phyloP scores from a whole-genome alignment of 2,329 filamentous ascomycete genomes.

The Ascochyta pisi region DNA sequence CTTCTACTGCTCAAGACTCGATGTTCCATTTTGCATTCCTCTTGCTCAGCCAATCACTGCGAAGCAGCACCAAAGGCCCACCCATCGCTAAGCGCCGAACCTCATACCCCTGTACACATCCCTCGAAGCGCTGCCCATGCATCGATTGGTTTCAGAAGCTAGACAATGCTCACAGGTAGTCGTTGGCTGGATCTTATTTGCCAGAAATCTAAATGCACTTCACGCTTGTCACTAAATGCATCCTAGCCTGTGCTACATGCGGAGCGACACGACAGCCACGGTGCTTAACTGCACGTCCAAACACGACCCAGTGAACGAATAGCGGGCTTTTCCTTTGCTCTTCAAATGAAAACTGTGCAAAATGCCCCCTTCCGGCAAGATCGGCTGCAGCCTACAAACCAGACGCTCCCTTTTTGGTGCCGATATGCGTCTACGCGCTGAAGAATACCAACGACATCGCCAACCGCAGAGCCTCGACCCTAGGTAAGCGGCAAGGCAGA shows the following conservation, averaged over 20 bases:
- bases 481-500: slow-evolving; percentile 32
- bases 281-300: slow-evolving; percentile 26
- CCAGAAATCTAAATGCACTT: background rate
- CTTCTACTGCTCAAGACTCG: background rate
- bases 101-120: slow-evolving; percentile 2
- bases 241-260: slow-evolving; percentile 6
- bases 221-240: background rate
- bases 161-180: background rate
- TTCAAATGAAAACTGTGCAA: background rate
- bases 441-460: slow-evolving; percentile 13
- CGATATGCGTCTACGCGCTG: slow-evolving; percentile 38
- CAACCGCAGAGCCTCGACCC: slow-evolving; percentile 10
- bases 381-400: slow-evolving; percentile 4
- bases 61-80: background rate
- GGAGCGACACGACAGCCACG: slow-evolving; percentile 25
- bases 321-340: background rate
- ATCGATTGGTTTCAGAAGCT: slow-evolving; percentile 11
- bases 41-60: slow-evolving; percentile 3
- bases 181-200: background rate
- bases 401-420: slow-evolving; percentile 1
- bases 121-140: slow-evolving; percentile 18
- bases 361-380: slow-evolving; percentile 6
- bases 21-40: background rate
- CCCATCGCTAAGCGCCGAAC: slow-evolving; percentile 14
- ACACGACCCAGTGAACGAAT: slow-evolving; percentile 11